A percentile compares a stretch with the other conserved stretches of the same genome.
These are phyloP conservation scores for Reutealis trisperma DNA, from an alignment of 345 rosid species.

Conservation along the genomic window DNA sequence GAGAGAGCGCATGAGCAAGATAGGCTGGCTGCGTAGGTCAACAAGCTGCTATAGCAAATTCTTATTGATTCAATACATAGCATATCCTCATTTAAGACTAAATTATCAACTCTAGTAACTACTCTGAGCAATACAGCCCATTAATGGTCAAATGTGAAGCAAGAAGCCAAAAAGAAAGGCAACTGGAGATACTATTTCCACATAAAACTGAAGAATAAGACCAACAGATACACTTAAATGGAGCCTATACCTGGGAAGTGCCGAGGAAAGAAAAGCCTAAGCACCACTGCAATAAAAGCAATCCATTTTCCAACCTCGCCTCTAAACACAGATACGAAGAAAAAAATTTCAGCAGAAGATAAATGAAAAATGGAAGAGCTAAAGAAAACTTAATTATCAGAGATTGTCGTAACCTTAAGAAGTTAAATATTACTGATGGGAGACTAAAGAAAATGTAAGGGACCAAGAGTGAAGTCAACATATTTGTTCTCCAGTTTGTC, in stretches of 20 bases:
- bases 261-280: constrained; percentile 76
- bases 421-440: constrained; percentile 62
- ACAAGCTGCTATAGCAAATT: no score
- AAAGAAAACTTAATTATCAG: neutral
- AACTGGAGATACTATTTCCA: neutral
- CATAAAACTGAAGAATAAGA: neutral
- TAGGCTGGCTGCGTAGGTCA: neutral
- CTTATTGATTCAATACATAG: no score
- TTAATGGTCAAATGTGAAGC: neutral
- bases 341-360: neutral
- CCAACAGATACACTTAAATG: constrained; percentile 1
- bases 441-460: constrained; percentile 91
- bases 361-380: neutral
- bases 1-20: neutral
- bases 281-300: constrained; percentile 68
- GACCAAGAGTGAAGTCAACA: constrained; percentile 77
- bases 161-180: neutral
- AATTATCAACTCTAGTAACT: neutral
- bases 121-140: no score
- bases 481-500: constrained; percentile 94
- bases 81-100: neutral
- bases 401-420: constrained; percentile 58
- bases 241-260: constrained; percentile 66
- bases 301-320: constrained; percentile 92
- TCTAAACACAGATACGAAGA: constrained; percentile 30